phyloP scores from a whole-genome alignment of 148 eudicot genomes.

The Amaranthus hypochondriacus region DNA sequence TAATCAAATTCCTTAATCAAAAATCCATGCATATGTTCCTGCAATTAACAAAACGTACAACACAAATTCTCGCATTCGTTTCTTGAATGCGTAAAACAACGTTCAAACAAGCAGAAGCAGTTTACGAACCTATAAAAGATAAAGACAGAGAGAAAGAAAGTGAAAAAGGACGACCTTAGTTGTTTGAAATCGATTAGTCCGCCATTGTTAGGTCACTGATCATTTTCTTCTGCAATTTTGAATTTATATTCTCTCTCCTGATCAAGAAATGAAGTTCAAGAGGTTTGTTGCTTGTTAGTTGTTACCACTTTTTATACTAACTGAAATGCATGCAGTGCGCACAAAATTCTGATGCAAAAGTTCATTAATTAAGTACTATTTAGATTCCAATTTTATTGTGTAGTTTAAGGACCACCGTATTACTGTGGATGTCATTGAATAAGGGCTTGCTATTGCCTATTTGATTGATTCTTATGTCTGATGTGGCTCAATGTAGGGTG shows the following conservation, averaged over 20 bases:
- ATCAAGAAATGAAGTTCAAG: neutral
- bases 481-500: too few species aligned
- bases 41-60: conserved; percentile 6
- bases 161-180: neutral
- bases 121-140: neutral
- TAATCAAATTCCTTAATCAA: neutral
- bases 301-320: too few species aligned
- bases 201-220: neutral
- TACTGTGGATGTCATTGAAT: neutral
- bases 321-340: neutral
- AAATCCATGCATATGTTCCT: neutral
- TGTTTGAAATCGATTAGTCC: too few species aligned
- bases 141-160: neutral
- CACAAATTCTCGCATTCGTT: conserved; percentile 16
- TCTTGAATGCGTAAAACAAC: neutral
- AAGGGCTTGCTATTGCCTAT: neutral
- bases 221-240: neutral
- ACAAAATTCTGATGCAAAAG: conserved; percentile 2
- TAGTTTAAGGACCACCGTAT: neutral
- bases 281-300: neutral
- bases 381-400: neutral
- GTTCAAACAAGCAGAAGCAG: neutral
- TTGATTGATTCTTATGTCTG: too few species aligned
- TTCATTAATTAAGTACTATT: neutral
- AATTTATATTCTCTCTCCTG: conserved; percentile 12